A percentile compares a stretch with the other conserved stretches of the same genome.
Conservation (phyloP, 129 eudicot species). For the Logfia minima region DNA sequence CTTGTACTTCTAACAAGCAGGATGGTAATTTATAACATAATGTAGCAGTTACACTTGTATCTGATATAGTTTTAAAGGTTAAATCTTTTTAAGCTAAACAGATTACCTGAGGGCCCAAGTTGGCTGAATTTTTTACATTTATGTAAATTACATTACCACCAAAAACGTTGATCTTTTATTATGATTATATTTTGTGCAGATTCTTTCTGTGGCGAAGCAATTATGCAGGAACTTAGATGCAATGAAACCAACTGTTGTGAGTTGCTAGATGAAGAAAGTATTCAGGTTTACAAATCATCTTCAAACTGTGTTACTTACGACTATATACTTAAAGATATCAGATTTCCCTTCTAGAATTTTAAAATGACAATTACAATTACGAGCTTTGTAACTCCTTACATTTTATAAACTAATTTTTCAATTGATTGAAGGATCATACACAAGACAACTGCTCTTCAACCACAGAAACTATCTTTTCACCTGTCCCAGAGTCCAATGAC, state of each 20-base stretch:
- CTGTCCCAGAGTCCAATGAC: conserved; percentile 51
- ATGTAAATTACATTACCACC: background rate
- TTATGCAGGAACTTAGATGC: conserved; percentile 33
- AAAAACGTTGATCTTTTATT: background rate
- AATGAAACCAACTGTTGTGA: conserved; percentile 43
- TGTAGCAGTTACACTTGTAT: conserved; percentile 3
- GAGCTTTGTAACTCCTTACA: background rate
- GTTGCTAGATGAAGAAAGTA: conserved; percentile 38
- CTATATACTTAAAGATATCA: background rate
- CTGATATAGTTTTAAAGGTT: background rate
- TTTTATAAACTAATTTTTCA: conserved; percentile 1
- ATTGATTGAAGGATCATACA: conserved; percentile 48
- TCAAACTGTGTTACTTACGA: background rate
- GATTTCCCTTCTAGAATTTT: background rate
- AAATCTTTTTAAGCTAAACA: background rate
- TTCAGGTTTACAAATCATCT: conserved; percentile 34
- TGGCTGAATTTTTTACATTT: background rate
- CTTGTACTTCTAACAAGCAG: conserved; percentile 32
- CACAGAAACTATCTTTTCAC: conserved; percentile 70
- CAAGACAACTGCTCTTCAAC: conserved; percentile 47
- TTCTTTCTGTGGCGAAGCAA: conserved; percentile 36
- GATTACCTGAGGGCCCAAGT: background rate
- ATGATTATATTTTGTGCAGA: conserved; percentile 32
- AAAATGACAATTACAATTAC: background rate
- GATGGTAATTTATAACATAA: conserved; percentile 47